These are phyloP conservation scores for Cladobotryum protrusum DNA, from an alignment of 2,329 filamentous ascomycete species.

Conservation along the genomic window DNA sequence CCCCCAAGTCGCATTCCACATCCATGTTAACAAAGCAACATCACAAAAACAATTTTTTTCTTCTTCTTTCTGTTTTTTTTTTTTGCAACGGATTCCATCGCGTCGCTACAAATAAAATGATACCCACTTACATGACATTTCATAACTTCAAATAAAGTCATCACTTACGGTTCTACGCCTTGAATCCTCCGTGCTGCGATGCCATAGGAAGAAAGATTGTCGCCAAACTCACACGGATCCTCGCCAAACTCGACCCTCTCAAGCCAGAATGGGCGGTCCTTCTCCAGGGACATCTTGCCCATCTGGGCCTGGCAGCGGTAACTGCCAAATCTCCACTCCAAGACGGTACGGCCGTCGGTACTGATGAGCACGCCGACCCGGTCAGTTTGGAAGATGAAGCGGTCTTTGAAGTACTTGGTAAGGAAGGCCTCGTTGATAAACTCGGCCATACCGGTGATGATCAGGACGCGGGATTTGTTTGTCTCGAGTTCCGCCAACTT, in stretches of 20 bases:
- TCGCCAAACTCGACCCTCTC: slow-evolving; percentile 33
- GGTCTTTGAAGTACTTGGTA: slow-evolving; percentile 32
- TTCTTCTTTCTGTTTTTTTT: no score
- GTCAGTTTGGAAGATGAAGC: slow-evolving; percentile 45
- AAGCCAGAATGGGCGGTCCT: slow-evolving; percentile 27
- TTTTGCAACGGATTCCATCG: no score
- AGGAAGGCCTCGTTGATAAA: slow-evolving; percentile 40
- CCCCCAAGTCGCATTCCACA: no score
- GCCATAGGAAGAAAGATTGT: slow-evolving; percentile 24
- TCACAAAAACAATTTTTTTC: no score
- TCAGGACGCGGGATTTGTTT: slow-evolving; percentile 40
- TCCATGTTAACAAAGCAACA: no score
- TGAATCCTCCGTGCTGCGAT: slow-evolving; percentile 29
- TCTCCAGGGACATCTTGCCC: slow-evolving; percentile 35
- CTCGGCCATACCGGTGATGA: slow-evolving; percentile 38
- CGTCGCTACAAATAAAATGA: no score
- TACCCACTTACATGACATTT: no score
- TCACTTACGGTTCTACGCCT: slow-evolving; percentile 24
- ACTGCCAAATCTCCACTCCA: slow-evolving; percentile 50
- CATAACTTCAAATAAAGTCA: neutral
- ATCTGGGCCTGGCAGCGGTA: slow-evolving; percentile 50
- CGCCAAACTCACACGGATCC: slow-evolving; percentile 33
- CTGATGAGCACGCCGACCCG: slow-evolving; percentile 28
- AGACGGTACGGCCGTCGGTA: slow-evolving; percentile 22
- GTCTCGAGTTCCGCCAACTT: slow-evolving; percentile 10